Evolutionary conservation across 2,329 filamentous ascomycete genomes (phyloP).

Genomic region (Lachnellula arida): DNA sequence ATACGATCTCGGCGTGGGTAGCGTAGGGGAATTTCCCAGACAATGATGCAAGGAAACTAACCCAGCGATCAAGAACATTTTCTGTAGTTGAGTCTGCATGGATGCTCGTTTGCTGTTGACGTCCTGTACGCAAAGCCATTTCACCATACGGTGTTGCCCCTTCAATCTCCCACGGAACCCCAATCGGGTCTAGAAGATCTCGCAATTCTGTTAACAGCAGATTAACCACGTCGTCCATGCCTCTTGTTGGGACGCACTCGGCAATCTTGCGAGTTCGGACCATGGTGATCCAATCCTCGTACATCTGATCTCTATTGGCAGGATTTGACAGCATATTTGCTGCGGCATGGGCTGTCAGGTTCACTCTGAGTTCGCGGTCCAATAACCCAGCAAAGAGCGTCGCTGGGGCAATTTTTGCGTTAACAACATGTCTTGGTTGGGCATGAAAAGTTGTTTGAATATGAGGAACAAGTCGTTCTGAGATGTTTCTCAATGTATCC

Average conservation of each 20-base stretch:
- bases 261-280: slow-evolving; percentile 59
- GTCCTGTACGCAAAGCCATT: slow-evolving; percentile 43
- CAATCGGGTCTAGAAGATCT: slow-evolving; percentile 63
- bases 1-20: slow-evolving; percentile 66
- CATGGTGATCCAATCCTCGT: slow-evolving; percentile 77
- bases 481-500: slow-evolving; percentile 82
- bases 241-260: slow-evolving; percentile 56
- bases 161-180: slow-evolving; percentile 61
- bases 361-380: slow-evolving; percentile 83
- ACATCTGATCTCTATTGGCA: slow-evolving; percentile 92
- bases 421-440: slow-evolving; percentile 78
- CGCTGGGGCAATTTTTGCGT: slow-evolving; percentile 83
- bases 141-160: slow-evolving; percentile 57
- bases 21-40: slow-evolving; percentile 70
- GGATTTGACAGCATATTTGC: slow-evolving; percentile 88
- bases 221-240: slow-evolving; percentile 62
- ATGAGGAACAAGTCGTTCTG: slow-evolving; percentile 72
- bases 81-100: slow-evolving; percentile 44
- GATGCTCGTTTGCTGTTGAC: slow-evolving; percentile 36
- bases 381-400: slow-evolving; percentile 83
- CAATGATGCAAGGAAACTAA: slow-evolving; percentile 64
- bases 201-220: slow-evolving; percentile 63
- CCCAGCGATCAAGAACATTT: slow-evolving; percentile 75
- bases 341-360: slow-evolving; percentile 87
- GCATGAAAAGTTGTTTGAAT: slow-evolving; percentile 81